Conservation (phyloP, 345 rosid genomes). For the Balakata baccata region DNA sequence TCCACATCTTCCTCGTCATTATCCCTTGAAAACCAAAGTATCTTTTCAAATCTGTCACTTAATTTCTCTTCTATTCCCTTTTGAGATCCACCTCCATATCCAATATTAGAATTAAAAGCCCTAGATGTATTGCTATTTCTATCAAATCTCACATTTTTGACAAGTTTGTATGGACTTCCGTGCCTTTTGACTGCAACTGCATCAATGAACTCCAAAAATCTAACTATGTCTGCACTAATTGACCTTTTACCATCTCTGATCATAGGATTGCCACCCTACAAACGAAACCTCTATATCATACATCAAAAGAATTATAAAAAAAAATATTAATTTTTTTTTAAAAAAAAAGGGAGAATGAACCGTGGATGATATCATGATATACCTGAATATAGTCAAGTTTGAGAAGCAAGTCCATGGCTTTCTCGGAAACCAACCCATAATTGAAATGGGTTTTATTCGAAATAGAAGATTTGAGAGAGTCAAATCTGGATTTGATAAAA, state of each 20-base stretch:
- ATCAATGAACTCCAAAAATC: constrained; percentile 60
- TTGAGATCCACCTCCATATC: constrained; percentile 29
- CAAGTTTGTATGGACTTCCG: constrained; percentile 29
- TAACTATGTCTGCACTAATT: constrained; percentile 56
- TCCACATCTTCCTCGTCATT: constrained; percentile 48
- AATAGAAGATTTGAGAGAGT: constrained; percentile 59
- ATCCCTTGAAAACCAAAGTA: constrained; percentile 40
- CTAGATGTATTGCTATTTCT: constrained; percentile 34
- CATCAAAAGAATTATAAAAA: not conserved
- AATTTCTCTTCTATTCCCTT: constrained; percentile 38
- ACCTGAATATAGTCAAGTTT: constrained; percentile 83
- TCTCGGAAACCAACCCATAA: constrained; percentile 44
- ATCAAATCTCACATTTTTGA: constrained; percentile 31
- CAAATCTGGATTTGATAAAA: constrained; percentile 53
- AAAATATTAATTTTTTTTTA: not conserved
- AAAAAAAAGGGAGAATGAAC: not conserved
- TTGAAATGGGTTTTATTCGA: constrained; percentile 46
- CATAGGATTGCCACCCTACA: constrained; percentile 68
- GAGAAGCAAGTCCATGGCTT: constrained; percentile 62
- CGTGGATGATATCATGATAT: constrained; percentile 11
- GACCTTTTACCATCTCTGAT: constrained; percentile 73
- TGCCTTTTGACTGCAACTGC: constrained; percentile 42
- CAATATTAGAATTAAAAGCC: constrained; percentile 13
- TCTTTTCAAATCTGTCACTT: constrained; percentile 44
- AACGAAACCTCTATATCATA: not conserved